phyloP scores from a whole-genome alignment of 208 protist species.

The Chromosphaera perkinsii region DNA sequence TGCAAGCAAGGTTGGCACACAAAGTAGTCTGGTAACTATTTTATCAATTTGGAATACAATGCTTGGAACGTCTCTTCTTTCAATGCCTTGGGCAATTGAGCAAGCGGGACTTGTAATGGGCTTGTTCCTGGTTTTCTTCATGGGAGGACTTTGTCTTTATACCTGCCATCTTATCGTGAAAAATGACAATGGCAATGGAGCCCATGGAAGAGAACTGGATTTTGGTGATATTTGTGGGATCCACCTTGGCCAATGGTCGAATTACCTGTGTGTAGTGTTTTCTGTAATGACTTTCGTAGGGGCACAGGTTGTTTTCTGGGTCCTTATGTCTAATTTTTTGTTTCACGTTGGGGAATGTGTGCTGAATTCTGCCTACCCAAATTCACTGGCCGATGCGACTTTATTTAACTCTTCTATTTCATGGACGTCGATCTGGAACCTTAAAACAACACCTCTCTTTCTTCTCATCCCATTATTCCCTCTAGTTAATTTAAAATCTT shows the following conservation, averaged over 20 bases:
- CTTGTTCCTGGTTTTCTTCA: not conserved
- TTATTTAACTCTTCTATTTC: not conserved
- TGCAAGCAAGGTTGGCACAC: too few species aligned
- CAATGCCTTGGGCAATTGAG: constrained; percentile 40
- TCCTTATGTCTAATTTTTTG: constrained; percentile 15
- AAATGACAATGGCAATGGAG: constrained; percentile 10
- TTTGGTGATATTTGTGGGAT: constrained; percentile 15
- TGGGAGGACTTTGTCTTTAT: constrained; percentile 21
- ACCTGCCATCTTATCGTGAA: constrained; percentile 15
- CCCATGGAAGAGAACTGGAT: constrained; percentile 9
- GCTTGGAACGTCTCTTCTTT: constrained; percentile 33
- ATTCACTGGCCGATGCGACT: constrained; percentile 2
- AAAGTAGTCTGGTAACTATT: too few species aligned
- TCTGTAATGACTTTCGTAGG: constrained; percentile 23
- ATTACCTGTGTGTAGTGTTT: constrained; percentile 9
- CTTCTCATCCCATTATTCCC: constrained; percentile 25
- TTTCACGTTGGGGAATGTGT: constrained; percentile 3
- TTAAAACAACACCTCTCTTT: constrained; percentile 8
- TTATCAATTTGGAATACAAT: constrained; percentile 46
- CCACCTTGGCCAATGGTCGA: constrained; percentile 7
- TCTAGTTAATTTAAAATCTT: constrained; percentile 20
- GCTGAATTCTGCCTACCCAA: not conserved
- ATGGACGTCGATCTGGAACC: constrained; percentile 15
- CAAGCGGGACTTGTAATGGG: constrained; percentile 30
- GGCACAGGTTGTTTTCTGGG: constrained; percentile 30